Conservation (phyloP, 495 filamentous ascomycete species). For the Xylaria intraflava region DNA sequence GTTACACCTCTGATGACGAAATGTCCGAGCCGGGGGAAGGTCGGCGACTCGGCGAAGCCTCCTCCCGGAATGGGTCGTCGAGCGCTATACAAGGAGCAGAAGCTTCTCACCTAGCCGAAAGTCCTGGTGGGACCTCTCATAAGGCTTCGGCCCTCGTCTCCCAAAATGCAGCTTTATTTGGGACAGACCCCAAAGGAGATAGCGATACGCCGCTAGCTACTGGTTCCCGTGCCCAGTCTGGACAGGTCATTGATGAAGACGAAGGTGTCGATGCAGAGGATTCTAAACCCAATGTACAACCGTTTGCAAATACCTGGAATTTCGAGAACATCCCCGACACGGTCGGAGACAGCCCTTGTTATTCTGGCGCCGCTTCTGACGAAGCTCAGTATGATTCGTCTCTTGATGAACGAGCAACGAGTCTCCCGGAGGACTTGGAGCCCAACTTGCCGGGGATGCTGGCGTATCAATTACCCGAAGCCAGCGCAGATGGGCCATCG, state of each 20-base stretch:
- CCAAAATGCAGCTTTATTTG: neutral
- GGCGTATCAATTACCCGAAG: conserved; percentile 14
- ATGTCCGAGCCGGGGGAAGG: conserved; percentile 67
- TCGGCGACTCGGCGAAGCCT: conserved; percentile 72
- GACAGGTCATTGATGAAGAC: conserved; percentile 27
- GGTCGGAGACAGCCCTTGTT: conserved; percentile 24
- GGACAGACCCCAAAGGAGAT: conserved; percentile 1
- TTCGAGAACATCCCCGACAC: conserved; percentile 24
- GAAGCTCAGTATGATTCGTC: conserved; percentile 34
- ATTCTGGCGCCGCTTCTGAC: conserved; percentile 27
- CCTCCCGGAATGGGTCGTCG: conserved; percentile 79
- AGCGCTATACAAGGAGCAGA: conserved; percentile 70
- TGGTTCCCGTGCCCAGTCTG: conserved; percentile 6
- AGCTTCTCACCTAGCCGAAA: conserved; percentile 63
- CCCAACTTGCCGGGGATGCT: conserved; percentile 19
- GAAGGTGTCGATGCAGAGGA: conserved; percentile 32
- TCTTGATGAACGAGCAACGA: conserved; percentile 22
- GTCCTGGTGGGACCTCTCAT: conserved; percentile 46
- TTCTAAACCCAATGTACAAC: conserved; percentile 6
- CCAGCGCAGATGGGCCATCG: conserved; percentile 12
- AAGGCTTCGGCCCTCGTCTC: neutral
- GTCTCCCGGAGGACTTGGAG: conserved; percentile 19
- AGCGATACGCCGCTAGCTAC: conserved; percentile 9
- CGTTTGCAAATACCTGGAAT: conserved; percentile 29
- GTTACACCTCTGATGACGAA: conserved; percentile 40